Base-by-base conservation (phyloP, 2,329 filamentous ascomycete genomes). In the Ascochyta clinopodiicola region DNA sequence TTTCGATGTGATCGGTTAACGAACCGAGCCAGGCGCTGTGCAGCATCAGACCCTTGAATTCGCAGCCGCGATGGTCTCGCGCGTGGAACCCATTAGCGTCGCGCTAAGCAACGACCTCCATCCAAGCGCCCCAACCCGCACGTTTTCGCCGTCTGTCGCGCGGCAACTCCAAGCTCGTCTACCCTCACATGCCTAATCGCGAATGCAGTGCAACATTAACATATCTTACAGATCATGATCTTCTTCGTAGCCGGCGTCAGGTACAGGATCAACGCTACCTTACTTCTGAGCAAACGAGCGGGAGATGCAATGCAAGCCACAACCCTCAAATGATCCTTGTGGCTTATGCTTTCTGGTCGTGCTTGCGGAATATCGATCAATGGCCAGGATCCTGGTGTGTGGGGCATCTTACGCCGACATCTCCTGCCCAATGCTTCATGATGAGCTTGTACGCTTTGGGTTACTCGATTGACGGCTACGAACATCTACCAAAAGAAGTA, bases 11-110 rank as follows among this genome's bases (percentile, higher is more conserved):
- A 51, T 51, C 53, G 48, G 53, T 19, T 47, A 47, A 48, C 29
- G 32, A 44, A 48, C 44, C 54, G 52, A 56, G 45, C 35, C 44
- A 56, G 32, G 9, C 54, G 54, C 54, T 48, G 25, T 40, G 44
- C 54, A 57, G 38, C 32, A 24, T 22, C 24, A 21, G 43, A 47
- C 47, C 47, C 29, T 56, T 51, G 47, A 31, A 47, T 46, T 35
- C 24, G 32, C 24, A 40, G 31, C 47, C 42, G 42, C 52, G 43
- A 49, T 29, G 36, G 47, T 51, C 22, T 35, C 46, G 35, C 46
- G 35, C 35, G 31, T 46, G 52, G 46, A 45, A 37, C 35, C 22
- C n/a, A 25, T 42, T 50, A 56, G 52, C 42, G 52, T 17, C 13
- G 22, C 45, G 36, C 35, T 50, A 32, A 42, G 13, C 17, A 19